Evolutionary conservation across 441 rosid species (phyloP).

Genomic region (Dalechampia spathulata): DNA sequence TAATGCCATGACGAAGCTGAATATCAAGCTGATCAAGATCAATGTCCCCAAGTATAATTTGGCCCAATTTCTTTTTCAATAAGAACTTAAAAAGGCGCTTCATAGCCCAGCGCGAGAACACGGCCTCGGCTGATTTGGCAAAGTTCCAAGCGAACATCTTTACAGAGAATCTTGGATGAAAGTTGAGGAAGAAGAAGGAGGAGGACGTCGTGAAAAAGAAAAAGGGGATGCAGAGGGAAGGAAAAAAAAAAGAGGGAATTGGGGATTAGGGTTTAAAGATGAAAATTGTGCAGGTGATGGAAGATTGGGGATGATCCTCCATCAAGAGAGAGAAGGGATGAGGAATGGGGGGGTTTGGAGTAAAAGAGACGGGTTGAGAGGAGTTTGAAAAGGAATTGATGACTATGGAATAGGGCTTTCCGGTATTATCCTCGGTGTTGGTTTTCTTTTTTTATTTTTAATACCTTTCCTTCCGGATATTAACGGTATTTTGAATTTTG

Average conservation of each 20-base stretch:
- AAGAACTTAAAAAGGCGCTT: constrained; percentile 80
- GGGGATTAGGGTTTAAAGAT: too few relatives aligned
- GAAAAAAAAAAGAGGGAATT: too few relatives aligned
- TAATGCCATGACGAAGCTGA: constrained; percentile 73
- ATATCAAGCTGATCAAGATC: constrained; percentile 93
- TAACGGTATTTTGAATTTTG: not conserved
- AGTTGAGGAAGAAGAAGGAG: too few relatives aligned
- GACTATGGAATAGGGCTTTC: not conserved
- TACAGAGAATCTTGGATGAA: too few relatives aligned
- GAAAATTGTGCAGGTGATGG: constrained; percentile 29
- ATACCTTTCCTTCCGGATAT: not conserved
- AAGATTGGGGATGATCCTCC: constrained; percentile 27
- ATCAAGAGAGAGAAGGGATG: constrained; percentile 27
- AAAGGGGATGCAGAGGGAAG: too few relatives aligned
- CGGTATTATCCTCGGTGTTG: too few relatives aligned
- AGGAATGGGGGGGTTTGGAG: not conserved
- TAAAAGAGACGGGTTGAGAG: not conserved
- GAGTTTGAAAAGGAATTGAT: not conserved
- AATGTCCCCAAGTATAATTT: constrained; percentile 79
- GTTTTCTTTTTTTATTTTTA: not conserved
- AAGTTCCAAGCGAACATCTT: constrained; percentile 76
- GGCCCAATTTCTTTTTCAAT: constrained; percentile 90
- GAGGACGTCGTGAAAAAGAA: too few relatives aligned
- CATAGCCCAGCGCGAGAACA: constrained; percentile 82
- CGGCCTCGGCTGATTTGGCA: constrained; percentile 77